Evolutionary conservation across 139 green algal species (phyloP).

Genomic region (Yamagishiella unicocca): DNA sequence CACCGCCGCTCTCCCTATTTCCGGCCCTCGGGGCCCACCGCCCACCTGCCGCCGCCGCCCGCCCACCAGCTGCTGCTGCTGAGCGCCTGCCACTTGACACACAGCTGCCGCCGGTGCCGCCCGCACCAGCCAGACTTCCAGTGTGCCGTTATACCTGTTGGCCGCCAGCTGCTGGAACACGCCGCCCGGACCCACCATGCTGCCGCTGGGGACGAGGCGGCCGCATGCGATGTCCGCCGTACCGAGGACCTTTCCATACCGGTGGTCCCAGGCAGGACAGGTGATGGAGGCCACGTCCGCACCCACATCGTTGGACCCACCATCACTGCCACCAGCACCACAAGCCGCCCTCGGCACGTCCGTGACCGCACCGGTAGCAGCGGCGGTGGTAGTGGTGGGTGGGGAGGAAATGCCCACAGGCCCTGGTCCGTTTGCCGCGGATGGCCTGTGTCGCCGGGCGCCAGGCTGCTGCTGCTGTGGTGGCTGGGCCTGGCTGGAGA

Average conservation of each 20-base stretch:
- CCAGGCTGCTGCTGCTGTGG: too few species aligned
- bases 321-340: too few species aligned
- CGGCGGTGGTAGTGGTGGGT: not conserved
- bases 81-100: too few species aligned
- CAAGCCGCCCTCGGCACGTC: not conserved
- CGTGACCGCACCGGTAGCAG: not conserved
- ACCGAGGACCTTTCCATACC: not conserved
- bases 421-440: too few species aligned
- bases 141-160: not conserved
- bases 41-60: not conserved
- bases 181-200: not conserved
- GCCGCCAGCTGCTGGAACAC: not conserved
- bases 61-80: not conserved
- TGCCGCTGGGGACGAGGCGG: not conserved
- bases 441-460: too few species aligned
- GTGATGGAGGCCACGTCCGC: not conserved
- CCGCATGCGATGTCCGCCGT: not conserved
- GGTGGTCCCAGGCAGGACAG: not conserved
- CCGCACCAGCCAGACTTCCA: too few species aligned
- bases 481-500: too few species aligned
- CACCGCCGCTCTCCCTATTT: not conserved
- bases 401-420: too few species aligned
- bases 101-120: too few species aligned
- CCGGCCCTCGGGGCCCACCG: too few species aligned
- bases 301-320: too few species aligned